Percentiles rank a stretch among this genome's conserved stretches.
Evolutionary conservation across 1,284 basidiomycete genomes (phyloP).

Genomic region (Termitomyces sp.): DNA sequence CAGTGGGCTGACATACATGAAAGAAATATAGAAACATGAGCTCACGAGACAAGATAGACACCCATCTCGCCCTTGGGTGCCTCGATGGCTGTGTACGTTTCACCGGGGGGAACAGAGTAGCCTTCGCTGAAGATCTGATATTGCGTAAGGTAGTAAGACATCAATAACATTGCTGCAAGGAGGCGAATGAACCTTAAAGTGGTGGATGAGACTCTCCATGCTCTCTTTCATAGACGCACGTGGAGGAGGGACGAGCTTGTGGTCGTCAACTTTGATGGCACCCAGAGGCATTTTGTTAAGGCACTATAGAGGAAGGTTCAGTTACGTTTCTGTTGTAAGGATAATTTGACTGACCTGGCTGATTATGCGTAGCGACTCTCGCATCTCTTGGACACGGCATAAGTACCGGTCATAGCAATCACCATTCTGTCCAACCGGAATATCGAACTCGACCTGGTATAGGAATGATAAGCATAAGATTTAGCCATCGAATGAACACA

Average conservation of each 20-base stretch:
- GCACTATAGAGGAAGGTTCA: slow-evolving; percentile 46
- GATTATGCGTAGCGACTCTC: slow-evolving; percentile 91
- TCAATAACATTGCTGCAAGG: neutral
- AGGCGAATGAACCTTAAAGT: slow-evolving; percentile 75
- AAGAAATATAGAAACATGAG: slow-evolving; percentile 24
- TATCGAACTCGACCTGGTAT: slow-evolving; percentile 88
- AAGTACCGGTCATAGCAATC: slow-evolving; percentile 97
- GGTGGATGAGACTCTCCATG: slow-evolving; percentile 97
- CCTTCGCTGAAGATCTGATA: slow-evolving; percentile 89
- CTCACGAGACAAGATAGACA: slow-evolving; percentile 86
- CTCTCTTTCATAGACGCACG: slow-evolving; percentile 98
- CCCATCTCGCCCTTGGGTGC: slow-evolving; percentile 99
- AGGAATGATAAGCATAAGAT: neutral
- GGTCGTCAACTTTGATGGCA: slow-evolving; percentile 93
- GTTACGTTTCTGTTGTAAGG: neutral
- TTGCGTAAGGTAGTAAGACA: neutral
- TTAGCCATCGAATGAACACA: neutral
- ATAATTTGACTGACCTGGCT: slow-evolving; percentile 46
- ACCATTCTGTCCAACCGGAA: slow-evolving; percentile 94
- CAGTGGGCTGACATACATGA: neutral
- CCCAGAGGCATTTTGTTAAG: slow-evolving; percentile 97
- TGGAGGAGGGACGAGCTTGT: slow-evolving; percentile 97
- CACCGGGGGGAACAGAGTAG: slow-evolving; percentile 95
- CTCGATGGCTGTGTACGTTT: slow-evolving; percentile 97
- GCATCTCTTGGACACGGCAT: slow-evolving; percentile 97